These are phyloP conservation scores for Aspergillus brunneoviolaceus DNA, from an alignment of 2,329 filamentous ascomycete genomes.

Conservation along the genomic window DNA sequence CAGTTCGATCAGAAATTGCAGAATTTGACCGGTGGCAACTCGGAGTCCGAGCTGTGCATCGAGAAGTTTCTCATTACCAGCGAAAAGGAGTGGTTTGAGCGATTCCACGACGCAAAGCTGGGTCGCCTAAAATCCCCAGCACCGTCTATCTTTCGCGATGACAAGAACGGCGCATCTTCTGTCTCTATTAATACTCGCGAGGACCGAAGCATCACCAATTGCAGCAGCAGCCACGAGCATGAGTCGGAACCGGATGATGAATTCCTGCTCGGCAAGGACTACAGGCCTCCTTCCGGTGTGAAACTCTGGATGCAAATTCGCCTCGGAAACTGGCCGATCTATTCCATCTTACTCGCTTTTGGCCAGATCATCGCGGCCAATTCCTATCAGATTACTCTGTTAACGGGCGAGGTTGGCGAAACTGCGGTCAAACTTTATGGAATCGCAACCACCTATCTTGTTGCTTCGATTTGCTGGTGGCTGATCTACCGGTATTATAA, in stretches of 20 bases:
- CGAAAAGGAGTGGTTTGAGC: conserved; percentile 65
- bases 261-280: conserved; percentile 56
- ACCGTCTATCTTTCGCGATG: conserved; percentile 29
- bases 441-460: conserved; percentile 59
- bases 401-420: conserved; percentile 62
- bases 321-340: conserved; percentile 62
- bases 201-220: conserved; percentile 32
- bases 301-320: conserved; percentile 55
- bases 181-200: conserved; percentile 42
- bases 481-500: conserved; percentile 57
- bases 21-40: conserved; percentile 55
- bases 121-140: conserved; percentile 46
- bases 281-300: conserved; percentile 55
- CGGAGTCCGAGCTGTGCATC: conserved; percentile 59
- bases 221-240: conserved; percentile 23
- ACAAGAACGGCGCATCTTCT: conserved; percentile 21
- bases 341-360: conserved; percentile 59
- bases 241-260: conserved; percentile 46
- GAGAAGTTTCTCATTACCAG: conserved; percentile 64
- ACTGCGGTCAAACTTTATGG: conserved; percentile 58
- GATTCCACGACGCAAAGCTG: conserved; percentile 58
- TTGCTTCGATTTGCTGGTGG: conserved; percentile 62
- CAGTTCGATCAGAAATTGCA: conserved; percentile 59
- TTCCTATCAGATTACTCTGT: conserved; percentile 65
- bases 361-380: conserved; percentile 64